These are phyloP conservation scores for Hemisphaericaspora xylofermentans DNA, from an alignment of 1,139 yeast genomes.

Conservation along the genomic window DNA sequence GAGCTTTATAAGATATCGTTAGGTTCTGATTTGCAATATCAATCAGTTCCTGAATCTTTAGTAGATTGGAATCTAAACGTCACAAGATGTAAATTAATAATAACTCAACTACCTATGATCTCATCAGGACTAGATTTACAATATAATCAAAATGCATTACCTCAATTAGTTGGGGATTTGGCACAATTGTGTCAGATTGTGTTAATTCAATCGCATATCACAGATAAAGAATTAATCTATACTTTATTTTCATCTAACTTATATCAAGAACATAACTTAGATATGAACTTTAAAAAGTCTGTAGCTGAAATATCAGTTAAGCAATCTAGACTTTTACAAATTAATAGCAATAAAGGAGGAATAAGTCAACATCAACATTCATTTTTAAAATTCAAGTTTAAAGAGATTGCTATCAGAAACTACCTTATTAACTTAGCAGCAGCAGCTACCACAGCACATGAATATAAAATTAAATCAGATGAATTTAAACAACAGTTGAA, in stretches of 20 bases:
- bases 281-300: conserved; percentile 42
- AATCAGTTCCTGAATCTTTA: conserved; percentile 39
- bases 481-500: conserved; percentile 30
- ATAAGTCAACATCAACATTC: conserved; percentile 29
- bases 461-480: conserved; percentile 42
- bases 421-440: conserved; percentile 53
- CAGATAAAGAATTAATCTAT: conserved; percentile 46
- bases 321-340: conserved; percentile 47
- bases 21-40: conserved; percentile 42
- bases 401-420: conserved; percentile 50
- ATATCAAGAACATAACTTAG: conserved; percentile 50
- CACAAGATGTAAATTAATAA: conserved; percentile 43
- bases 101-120: conserved; percentile 40
- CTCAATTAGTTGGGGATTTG: conserved; percentile 46
- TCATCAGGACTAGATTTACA: conserved; percentile 38
- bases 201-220: conserved; percentile 40
- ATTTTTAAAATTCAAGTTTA: conserved; percentile 38
- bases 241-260: conserved; percentile 42
- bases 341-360: conserved; percentile 21
- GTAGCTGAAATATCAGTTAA: conserved; percentile 54
- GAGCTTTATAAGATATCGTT: conserved; percentile 40
- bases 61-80: conserved; percentile 52
- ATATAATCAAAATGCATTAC: conserved; percentile 35
- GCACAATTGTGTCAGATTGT: conserved; percentile 42
- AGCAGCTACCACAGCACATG: conserved; percentile 56